Evolutionary conservation across 345 rosid species (phyloP).

Genomic region (Orychophragmus violaceus): DNA sequence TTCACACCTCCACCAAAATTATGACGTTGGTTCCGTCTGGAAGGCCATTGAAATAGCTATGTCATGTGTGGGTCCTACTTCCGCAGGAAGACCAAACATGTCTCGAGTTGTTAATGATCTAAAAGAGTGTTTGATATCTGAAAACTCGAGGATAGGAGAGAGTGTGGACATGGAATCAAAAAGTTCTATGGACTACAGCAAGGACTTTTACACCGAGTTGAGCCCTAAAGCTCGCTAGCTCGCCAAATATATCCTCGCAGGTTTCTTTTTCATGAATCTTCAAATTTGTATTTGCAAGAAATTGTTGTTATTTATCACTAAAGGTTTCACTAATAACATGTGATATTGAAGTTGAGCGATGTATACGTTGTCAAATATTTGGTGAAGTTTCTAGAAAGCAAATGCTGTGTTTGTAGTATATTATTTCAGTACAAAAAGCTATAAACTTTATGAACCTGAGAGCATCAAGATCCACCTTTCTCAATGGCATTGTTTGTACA

Average conservation of each 20-base stretch:
- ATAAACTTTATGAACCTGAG: too few species aligned
- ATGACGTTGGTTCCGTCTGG: slow-evolving; percentile 2
- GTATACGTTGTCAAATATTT: too few species aligned
- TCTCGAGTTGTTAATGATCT: not conserved
- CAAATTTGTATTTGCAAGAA: not conserved
- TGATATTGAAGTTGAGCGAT: not conserved
- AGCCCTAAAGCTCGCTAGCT: not conserved
- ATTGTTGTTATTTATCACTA: not conserved
- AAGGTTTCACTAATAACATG: not conserved
- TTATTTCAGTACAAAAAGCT: too few species aligned
- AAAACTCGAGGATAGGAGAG: not conserved
- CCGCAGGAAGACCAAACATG: slow-evolving; percentile 4
- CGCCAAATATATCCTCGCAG: not conserved
- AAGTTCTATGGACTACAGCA: not conserved
- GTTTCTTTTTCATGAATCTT: not conserved
- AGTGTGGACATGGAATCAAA: not conserved
- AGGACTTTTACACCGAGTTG: not conserved
- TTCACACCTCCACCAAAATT: not conserved
- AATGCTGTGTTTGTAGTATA: too few species aligned
- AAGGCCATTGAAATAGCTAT: slow-evolving; percentile 5
- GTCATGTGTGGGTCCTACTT: not conserved
- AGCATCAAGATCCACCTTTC: too few species aligned
- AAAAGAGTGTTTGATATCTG: not conserved
- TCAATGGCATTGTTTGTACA: too few species aligned
- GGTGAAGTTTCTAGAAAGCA: too few species aligned